Base-by-base conservation (phyloP, 192 early-diverging fungal genomes). In the Backusella westeae region DNA sequence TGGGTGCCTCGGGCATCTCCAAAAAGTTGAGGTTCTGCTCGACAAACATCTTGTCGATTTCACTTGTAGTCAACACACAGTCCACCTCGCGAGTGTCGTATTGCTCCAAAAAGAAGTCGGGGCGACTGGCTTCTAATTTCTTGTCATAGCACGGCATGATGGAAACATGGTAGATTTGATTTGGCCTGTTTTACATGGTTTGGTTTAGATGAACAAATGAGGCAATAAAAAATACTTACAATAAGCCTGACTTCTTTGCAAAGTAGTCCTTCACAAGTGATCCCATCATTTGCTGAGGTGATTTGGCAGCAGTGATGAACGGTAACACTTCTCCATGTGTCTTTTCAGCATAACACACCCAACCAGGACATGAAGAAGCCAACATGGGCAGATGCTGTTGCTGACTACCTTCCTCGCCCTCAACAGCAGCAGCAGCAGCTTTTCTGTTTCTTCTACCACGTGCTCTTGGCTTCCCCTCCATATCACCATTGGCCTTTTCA, bases 101-200 rank as follows among this genome's bases (percentile, higher is more conserved):
- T 34, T 93, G 49, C 73, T 96, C 93, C 73, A 82, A 88, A 85
- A 93, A 95, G 78, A 99, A 98, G 77, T 98, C 96, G 39, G 87
- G 85, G 19, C 98, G 89, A 35, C 95, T 97, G 0, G 97, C 98
- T 83, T 99, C 98, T 19, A 99, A 89, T 83, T 99, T 99, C 80
- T 98, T 99, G 82, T 99, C 98, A 74, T 96, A 99, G 83, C 98
- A 99, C 38, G 97, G 97, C 98, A 98, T 98, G 32, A 99, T 86
- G 3, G 93, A 84, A 14, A 98, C 93, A 80, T 99, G 98, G 80
- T 96, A 98, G 32, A 98, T 92, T 66, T 85, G 87, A 78, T 94
- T 86, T 4, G 95, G 93, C 36, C 78, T 52, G 49, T 6, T 29
- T 39, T 39, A 9, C 38, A 68, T 17, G 3, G 39, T 69, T 44